Evolutionary conservation across 495 filamentous ascomycete genomes (phyloP), one percentile per base, ranked within the genome.

Genomic region (Rhizodiscina lignyota): DNA sequence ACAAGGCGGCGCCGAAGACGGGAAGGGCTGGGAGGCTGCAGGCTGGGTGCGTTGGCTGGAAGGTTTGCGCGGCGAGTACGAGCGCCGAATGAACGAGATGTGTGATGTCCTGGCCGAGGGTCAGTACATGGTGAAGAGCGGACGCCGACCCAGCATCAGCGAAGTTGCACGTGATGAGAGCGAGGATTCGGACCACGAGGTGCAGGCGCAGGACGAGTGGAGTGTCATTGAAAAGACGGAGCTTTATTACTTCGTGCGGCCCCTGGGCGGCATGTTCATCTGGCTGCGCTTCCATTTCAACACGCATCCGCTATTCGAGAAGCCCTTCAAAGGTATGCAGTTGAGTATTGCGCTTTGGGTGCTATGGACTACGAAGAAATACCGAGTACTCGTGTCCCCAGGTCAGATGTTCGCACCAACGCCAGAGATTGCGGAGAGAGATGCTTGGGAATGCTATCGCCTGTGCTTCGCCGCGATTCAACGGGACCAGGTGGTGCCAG

Each of bases 21-120:
- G 8, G 8, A 13, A 8, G 8, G 73, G 74, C 24, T 94, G 87
- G 86, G 66, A 80, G 45, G 74, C 77, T 53, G 70, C 76, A 40
- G 87, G 87, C 40, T 94, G 80, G 80, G 72, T 93, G 2, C 68
- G 74, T 36, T 96, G 86, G 87, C 69, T 94, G 18, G 77, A 74
- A 28, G 82, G 83, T 1, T 60, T 96, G 2, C 69, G 85, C 20
- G 77, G 72, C 18, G 61, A 69, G 30, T 96, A 96, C 60, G 81
- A 92, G 53, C 60, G 69, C 29, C 74, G 85, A 29, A 89, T 91
- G 80, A 62, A 67, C 36, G 51, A 52, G 31, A 92, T 92, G 82
- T 78, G 73, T 56, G 49, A 42, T 4, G 59, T 70, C 37, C 63
- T 93, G 17, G 74, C 85, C 37, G 66, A 69, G 10, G 71, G 72